Base-by-base conservation (phyloP, 2,329 filamentous ascomycete species). In the Huntiella decipiens region DNA sequence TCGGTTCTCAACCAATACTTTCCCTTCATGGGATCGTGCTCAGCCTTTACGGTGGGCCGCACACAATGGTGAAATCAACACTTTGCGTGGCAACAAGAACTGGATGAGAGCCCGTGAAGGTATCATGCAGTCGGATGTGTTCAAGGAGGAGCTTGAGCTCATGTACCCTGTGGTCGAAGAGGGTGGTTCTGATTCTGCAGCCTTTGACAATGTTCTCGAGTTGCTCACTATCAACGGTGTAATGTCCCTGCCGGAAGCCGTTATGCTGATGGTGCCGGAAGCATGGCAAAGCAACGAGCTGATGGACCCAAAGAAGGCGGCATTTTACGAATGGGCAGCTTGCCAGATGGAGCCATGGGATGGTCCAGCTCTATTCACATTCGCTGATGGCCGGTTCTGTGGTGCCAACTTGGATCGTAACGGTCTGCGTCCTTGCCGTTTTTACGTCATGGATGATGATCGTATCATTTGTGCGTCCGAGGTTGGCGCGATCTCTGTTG, bases 341-440 rank as follows among this genome's bases (percentile, higher is more conserved):
- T 96, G 88, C 63, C 82, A 93, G 70, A 96, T 96, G 88, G 88
- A 96, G 67, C 87, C 88, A 12, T 96, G 88, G 88, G 88, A 96
- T 63, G 88, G 88, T 13, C 88, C 88, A 32, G 88, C 88, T 47
- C 75, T 96, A 31, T 96, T 96, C 69, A 95, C 87, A 5, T 96
- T 96, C 63, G 85, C 88, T 22, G 88, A 96, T 61, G 88, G 88
- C 51, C 79, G 88, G 52, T 96, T 91, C 70, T 96, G 88, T 57
- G 88, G 88, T 72, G 88, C 88, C 54, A 96, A 95, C 61, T 72
- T 96, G 17, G 88, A 96, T 66, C 79, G 88, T 63, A 96, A 96
- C 58, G 88, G 88, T 64, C 74, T 96, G 45, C 78, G 88, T 55
- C 88, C 88, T 56, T 96, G 88, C 70, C 79, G 88, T 65, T 96